A percentile compares a stretch with the other conserved stretches of the same genome.
phyloP scores from a whole-genome alignment of 768 basidiomycete species.

The Panaeolus papilionaceus region DNA sequence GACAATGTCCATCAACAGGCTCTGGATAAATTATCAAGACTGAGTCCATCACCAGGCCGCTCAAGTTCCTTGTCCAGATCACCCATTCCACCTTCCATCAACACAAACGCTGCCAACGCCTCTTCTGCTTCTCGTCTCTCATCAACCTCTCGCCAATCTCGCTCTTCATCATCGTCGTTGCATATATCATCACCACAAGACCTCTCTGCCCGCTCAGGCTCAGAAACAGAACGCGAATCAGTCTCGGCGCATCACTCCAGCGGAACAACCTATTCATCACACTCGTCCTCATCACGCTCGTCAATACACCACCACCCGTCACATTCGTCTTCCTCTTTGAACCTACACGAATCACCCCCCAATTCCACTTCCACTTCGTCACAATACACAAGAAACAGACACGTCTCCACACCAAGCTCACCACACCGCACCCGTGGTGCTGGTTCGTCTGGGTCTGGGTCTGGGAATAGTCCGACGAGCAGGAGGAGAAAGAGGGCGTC shows the following conservation, averaged over 20 bases:
- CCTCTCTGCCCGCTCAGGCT: slow-evolving; percentile 63
- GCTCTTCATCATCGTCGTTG: slow-evolving; percentile 25
- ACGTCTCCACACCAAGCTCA: slow-evolving; percentile 39
- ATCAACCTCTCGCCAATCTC: slow-evolving; percentile 35
- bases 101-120: slow-evolving; percentile 37
- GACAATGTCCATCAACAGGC: slow-evolving; percentile 47
- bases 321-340: slow-evolving; percentile 19
- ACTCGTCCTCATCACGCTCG: slow-evolving; percentile 30
- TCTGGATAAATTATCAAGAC: slow-evolving; percentile 69
- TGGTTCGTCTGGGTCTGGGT: neutral
- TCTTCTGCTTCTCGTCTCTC: slow-evolving; percentile 41
- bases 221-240: slow-evolving; percentile 82
- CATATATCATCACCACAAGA: slow-evolving; percentile 29
- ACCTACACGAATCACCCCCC: slow-evolving; percentile 26
- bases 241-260: slow-evolving; percentile 33
- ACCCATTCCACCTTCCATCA: slow-evolving; percentile 37
- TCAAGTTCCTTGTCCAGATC: slow-evolving; percentile 36
- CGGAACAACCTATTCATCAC: slow-evolving; percentile 35
- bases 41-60: slow-evolving; percentile 57
- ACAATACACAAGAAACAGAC: slow-evolving; percentile 21
- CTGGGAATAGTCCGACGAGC: slow-evolving; percentile 31
- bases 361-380: neutral
- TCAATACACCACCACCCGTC: slow-evolving; percentile 20
- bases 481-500: slow-evolving; percentile 36
- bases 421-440: slow-evolving; percentile 25